phyloP scores from a whole-genome alignment of 768 basidiomycete species.

The Lentinula guzmanii region DNA sequence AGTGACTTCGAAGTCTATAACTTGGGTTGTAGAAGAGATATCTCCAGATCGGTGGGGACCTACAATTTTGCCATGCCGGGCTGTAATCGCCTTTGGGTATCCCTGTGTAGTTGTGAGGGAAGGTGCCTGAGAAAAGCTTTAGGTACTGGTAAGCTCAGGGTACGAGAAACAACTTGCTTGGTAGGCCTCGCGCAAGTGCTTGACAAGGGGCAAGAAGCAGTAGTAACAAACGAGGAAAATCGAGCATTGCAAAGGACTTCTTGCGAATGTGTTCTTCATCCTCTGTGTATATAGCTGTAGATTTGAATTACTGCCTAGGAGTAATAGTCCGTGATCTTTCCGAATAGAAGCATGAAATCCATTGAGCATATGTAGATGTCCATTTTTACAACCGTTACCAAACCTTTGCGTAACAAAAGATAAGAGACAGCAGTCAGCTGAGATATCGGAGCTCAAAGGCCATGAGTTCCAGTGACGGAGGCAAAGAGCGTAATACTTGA shows the following conservation, averaged over 20 bases:
- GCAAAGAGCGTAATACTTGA: too few species aligned
- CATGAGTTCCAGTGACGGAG: not conserved
- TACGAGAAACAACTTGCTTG: not conserved
- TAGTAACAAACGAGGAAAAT: not conserved
- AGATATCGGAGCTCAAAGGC: not conserved
- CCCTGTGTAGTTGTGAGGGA: constrained; percentile 42
- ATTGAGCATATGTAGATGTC: not conserved
- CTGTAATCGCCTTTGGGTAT: constrained; percentile 42
- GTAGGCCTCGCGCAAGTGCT: not conserved
- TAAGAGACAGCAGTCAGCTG: not conserved
- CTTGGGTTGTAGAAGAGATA: not conserved
- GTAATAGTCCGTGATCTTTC: not conserved
- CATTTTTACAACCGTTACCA: not conserved
- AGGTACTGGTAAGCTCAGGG: not conserved
- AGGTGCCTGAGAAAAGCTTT: constrained; percentile 15
- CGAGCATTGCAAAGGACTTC: not conserved
- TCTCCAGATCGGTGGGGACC: constrained; percentile 11
- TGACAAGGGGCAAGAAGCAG: not conserved
- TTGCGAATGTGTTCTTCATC: not conserved
- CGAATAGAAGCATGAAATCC: not conserved
- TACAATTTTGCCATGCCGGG: constrained; percentile 60
- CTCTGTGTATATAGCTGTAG: not conserved
- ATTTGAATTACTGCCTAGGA: not conserved
- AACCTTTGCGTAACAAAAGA: not conserved
- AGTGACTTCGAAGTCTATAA: constrained; percentile 57